Base-by-base conservation (phyloP, 2,329 filamentous ascomycete species). In the Scolecobasidium constrictum region DNA sequence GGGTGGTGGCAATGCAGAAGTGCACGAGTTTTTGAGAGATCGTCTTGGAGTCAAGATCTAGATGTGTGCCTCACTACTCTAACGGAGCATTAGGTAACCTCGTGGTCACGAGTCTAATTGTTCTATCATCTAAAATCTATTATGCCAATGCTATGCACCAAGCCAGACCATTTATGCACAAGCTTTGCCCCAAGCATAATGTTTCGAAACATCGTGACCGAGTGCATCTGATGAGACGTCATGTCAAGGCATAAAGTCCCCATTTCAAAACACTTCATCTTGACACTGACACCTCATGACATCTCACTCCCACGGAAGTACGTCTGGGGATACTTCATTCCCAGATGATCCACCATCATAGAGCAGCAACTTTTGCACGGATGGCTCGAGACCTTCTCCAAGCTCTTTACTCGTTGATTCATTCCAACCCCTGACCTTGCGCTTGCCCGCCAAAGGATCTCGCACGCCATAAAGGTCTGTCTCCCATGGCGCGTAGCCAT, bases 11-110 rank as follows among this genome's bases (percentile, higher is more conserved):
- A 56, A 61, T 34, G 49, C 50, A 20, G 54, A 60, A 39, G 61
- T 64, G 15, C 57, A 50, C 42, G 51, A 56, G 26, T 58, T 63
- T 52, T 43, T 60, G 52, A 40, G 47, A 41, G 45, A 57, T 20
- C 53, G 50, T 31, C 55, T 57, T 40, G 46, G 50, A 28, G 37
- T 42, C 9, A 31, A 31, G n/a, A n/a, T n/a, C n/a, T n/a, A n/a
- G n/a, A n/a, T n/a, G n/a, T n/a, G n/a, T n/a, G n/a, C n/a, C n/a
- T n/a, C n/a, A n/a, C n/a, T n/a, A n/a, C n/a, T n/a, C n/a, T n/a
- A n/a, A n/a, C n/a, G n/a, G n/a, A n/a, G n/a, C n/a, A n/a, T n/a
- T n/a, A n/a, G n/a, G n/a, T n/a, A n/a, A n/a, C n/a, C n/a, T n/a
- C n/a, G n/a, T n/a, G n/a, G n/a, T n/a, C n/a, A n/a, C n/a, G n/a